Conservation (phyloP, 345 rosid species). For the Xanthoceras sorbifolium region DNA sequence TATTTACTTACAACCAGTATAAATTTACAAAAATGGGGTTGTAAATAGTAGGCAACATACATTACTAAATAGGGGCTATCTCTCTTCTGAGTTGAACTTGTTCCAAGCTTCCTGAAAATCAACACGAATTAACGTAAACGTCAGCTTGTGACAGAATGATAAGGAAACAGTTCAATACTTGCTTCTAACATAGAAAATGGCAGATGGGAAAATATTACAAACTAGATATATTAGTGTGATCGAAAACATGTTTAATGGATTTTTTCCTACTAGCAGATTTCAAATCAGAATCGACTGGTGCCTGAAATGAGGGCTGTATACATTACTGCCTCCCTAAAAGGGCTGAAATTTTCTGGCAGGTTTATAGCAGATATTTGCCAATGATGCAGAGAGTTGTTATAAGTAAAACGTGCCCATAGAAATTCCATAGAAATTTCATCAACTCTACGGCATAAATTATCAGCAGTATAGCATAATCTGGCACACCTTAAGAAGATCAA, state of each 20-base stretch:
- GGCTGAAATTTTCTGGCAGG: too few relatives aligned
- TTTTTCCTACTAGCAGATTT: too few relatives aligned
- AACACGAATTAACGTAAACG: background rate
- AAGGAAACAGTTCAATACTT: background rate
- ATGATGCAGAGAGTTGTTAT: background rate
- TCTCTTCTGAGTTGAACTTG: constrained; percentile 91
- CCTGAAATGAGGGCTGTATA: too few relatives aligned
- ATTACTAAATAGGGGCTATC: constrained; percentile 36
- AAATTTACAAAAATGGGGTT: constrained; percentile 28
- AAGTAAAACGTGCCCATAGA: background rate
- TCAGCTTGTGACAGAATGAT: background rate
- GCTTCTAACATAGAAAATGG: too few relatives aligned
- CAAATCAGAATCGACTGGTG: too few relatives aligned
- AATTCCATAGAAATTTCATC: too few relatives aligned
- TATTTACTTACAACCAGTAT: constrained; percentile 31
- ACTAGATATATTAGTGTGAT: too few relatives aligned
- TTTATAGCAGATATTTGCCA: too few relatives aligned
- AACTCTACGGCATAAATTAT: background rate
- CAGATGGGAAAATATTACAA: too few relatives aligned
- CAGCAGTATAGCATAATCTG: background rate
- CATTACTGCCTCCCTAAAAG: too few relatives aligned
- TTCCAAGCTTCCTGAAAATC: constrained; percentile 88
- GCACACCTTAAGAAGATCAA: constrained; percentile 89
- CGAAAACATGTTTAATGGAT: too few relatives aligned
- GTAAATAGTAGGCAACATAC: constrained; percentile 10